Evolutionary conservation across 495 filamentous ascomycete species (phyloP).

Genomic region (Penicillium goetzii): DNA sequence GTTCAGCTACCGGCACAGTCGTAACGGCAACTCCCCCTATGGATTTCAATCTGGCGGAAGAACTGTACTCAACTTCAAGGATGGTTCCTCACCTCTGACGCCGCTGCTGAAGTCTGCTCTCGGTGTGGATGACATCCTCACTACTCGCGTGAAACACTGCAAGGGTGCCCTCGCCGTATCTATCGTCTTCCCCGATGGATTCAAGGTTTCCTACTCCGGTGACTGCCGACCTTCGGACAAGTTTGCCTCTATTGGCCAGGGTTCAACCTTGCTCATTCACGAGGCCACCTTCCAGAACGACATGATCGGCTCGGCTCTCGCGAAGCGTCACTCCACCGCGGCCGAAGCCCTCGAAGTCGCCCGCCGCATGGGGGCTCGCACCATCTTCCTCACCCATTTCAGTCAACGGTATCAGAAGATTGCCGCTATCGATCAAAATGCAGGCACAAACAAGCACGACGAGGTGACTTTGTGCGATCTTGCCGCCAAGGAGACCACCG

Average conservation of each 20-base stretch:
- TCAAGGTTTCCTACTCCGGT: conserved; percentile 90
- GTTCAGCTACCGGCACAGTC: conserved; percentile 38
- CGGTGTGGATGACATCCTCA: conserved; percentile 49
- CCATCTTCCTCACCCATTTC: conserved; percentile 89
- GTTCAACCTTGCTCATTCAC: conserved; percentile 83
- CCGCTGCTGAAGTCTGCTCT: conserved; percentile 45
- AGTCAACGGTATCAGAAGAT: conserved; percentile 94
- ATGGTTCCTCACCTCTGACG: conserved; percentile 33
- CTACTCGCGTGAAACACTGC: conserved; percentile 75
- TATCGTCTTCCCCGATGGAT: conserved; percentile 74
- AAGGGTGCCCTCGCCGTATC: conserved; percentile 72
- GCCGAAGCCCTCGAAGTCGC: conserved; percentile 81
- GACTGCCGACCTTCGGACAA: conserved; percentile 78
- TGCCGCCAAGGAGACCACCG: conserved; percentile 12
- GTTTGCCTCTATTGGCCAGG: conserved; percentile 72
- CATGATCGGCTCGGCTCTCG: conserved; percentile 71
- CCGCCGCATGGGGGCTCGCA: conserved; percentile 71
- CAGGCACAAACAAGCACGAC: conserved; percentile 21
- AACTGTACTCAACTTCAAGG: conserved; percentile 34
- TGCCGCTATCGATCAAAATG: conserved; percentile 26
- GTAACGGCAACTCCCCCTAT: conserved; percentile 34
- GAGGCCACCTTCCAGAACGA: conserved; percentile 96
- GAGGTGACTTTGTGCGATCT: neutral
- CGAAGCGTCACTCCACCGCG: conserved; percentile 89
- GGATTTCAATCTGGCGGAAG: conserved; percentile 24